Evolutionary conservation across 768 basidiomycete species (phyloP).

Genomic region (Lactarius hengduanensis): DNA sequence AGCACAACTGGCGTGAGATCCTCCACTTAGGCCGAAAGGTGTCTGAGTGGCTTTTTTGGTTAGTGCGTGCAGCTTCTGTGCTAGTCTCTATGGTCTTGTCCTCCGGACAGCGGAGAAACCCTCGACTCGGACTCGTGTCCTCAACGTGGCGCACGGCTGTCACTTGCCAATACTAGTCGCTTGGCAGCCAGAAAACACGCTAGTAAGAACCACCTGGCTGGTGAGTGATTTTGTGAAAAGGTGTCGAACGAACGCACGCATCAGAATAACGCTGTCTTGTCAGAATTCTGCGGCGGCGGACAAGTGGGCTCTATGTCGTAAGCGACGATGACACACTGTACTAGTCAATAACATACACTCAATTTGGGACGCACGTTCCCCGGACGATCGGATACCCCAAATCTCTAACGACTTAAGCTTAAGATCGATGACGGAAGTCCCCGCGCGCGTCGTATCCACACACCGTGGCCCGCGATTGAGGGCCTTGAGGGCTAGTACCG

Average conservation of each 20-base stretch:
- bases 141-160: constrained; percentile 16
- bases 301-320: background rate
- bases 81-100: constrained; percentile 17
- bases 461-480: too few species aligned
- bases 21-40: background rate
- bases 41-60: background rate
- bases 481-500: too few species aligned
- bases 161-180: constrained; percentile 11
- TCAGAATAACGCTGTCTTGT: background rate
- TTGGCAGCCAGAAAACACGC: background rate
- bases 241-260: constrained; percentile 1
- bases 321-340: background rate
- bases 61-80: constrained; percentile 13
- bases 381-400: background rate
- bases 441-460: background rate
- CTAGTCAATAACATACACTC: background rate
- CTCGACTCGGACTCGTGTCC: constrained; percentile 26
- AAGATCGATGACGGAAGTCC: background rate
- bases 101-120: background rate
- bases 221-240: constrained; percentile 22
- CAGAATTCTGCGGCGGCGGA: background rate
- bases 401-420: background rate
- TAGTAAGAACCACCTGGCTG: background rate
- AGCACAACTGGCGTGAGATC: constrained; percentile 5
- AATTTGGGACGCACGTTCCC: background rate